Conservation (phyloP, 495 filamentous ascomycete species). For the Neurospora sp. region DNA sequence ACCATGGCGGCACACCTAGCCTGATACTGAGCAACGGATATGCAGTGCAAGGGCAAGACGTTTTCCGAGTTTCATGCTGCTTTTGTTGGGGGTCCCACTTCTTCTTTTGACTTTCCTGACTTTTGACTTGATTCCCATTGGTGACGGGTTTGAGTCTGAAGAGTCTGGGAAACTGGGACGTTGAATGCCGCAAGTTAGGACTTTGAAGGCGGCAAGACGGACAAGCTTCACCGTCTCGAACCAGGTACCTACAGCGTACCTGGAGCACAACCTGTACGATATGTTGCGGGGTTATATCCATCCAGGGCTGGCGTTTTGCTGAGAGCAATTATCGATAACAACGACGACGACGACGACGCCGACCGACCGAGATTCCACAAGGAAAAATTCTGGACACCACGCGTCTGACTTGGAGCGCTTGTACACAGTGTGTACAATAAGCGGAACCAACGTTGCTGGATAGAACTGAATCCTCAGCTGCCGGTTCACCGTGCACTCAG, state of each 20-base stretch:
- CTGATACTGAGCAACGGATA: background rate
- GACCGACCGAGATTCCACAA: background rate
- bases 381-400: background rate
- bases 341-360: background rate
- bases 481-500: background rate
- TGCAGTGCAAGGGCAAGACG: background rate
- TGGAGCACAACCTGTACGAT: background rate
- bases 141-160: background rate
- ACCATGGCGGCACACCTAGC: background rate
- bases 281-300: background rate
- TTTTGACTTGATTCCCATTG: background rate
- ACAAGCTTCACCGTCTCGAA: background rate
- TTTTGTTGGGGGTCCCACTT: background rate
- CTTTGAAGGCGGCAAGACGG: background rate
- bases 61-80: background rate
- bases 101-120: background rate
- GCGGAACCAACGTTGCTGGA: background rate
- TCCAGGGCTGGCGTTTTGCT: background rate
- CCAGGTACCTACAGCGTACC: background rate
- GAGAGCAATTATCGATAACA: background rate
- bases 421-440: background rate
- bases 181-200: background rate
- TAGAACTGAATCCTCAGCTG: background rate
- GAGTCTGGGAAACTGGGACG: background rate
- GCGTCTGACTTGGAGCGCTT: background rate